Evolutionary conservation across 2,329 filamentous ascomycete genomes (phyloP), one percentile per base, ranked within the genome.

Genomic region (Mariannaea sp.): DNA sequence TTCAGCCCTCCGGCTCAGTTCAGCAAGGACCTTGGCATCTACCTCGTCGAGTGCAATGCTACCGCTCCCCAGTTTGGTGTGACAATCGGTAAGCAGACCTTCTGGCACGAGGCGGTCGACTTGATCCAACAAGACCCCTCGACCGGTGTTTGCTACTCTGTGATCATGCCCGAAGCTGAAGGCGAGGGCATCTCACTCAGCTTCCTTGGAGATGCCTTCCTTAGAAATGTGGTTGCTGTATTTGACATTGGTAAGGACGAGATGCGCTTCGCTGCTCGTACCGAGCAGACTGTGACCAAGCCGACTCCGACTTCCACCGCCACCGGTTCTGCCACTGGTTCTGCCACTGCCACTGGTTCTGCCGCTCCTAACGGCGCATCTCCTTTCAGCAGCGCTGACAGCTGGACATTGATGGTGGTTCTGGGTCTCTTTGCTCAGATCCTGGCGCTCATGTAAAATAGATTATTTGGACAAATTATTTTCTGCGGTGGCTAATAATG

Each of bases 211-310:
- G 76, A 76, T 46, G 66, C 71, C 4, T 80, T 78, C 56, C 66
- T 79, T 65, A 78, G 77, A 65, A 79, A 77, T 55, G 78, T 80
- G 1, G 65, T 81, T 4, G 68, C 73, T 8, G 77, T 81, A 2
- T 80, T 77, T 65, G 79, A 81, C 68, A 70, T 80, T 52, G 77
- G 76, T 9, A 73, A 69, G 16, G 67, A 68, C 38, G 68, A 75
- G 65, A 73, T 80, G 74, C 65, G 73, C n/a, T 80, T 80, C 61
- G 73, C 77, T 17, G 24, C 47, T 7, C 43, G 47, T 13, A 36
- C 45, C 14, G 38, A 30, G 22, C 13, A 27, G 9, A 40, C 33
- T 4, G 9, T n/a, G 26, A 19, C 32, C 27, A 6, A 32, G 26
- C 24, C 35, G 9, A 20, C 38, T 4, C 35, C 45, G n/a, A 45